Base-by-base conservation (phyloP, 352 stramenopile genomes). In the Phytophthora hibernalis region DNA sequence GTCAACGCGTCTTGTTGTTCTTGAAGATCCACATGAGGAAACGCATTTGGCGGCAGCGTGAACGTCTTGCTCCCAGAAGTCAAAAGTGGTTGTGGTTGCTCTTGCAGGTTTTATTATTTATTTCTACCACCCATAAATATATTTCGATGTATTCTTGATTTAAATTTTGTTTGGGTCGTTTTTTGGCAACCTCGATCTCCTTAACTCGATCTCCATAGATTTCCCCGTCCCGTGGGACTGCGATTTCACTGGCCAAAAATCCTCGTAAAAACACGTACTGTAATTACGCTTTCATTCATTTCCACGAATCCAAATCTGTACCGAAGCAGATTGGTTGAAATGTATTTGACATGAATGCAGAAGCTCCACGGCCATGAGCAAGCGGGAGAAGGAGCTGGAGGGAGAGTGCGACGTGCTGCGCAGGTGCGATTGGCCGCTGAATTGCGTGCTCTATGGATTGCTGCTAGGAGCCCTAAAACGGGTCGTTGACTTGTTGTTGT, bases 341-440 rank as follows among this genome's bases (percentile, higher is more conserved):
- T 37, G 31, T 20, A 5, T 0, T 30, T 40, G 33, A 43, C 63
- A 57, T 61, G 44, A 72, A 62, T 54, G 44, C 26, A 8, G 43
- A 10, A 51, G 45, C 30, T 7, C 31, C 31, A 38, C 50, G 54
- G 6, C 37, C 20, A 74, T 74, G 65, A 74, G 53, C 45, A 44
- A 48, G 44, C 57, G 64, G 20, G 77, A 85, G 65, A 31, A 72
- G 52, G n/a, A 72, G 49, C 57, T 82, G 16, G 74, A 82, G 57
- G 56, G 13, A 55, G 77, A 85, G 55, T 79, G 71, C 42, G 38
- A 50, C 20, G 52, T 68, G 50, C 71, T 85, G 38, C 70, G 66
- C 22, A 76, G 74, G 76, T 85, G 22, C 35, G 15, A 43, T n/a
- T 11, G 10, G 9, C 31, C 31, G 31, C 31, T 38, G 31, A 43